These are phyloP conservation scores for Neurospora hispaniola DNA, from an alignment of 495 filamentous ascomycete genomes.

Conservation along the genomic window DNA sequence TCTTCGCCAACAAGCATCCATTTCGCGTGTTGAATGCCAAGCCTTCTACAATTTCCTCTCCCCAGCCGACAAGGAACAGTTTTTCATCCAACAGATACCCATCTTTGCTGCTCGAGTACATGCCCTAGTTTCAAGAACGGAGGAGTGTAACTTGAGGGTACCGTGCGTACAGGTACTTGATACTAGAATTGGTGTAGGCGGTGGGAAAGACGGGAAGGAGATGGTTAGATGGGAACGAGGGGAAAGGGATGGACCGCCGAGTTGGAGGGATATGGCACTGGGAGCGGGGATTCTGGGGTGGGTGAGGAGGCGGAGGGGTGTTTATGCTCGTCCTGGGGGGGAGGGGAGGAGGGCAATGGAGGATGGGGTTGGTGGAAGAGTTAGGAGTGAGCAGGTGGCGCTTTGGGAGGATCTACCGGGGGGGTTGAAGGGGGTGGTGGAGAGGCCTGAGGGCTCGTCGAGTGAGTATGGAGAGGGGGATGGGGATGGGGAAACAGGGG, in stretches of 20 bases:
- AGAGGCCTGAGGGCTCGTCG: not conserved
- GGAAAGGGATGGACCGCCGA: not conserved
- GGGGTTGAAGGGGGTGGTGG: not conserved
- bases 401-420: not conserved
- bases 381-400: not conserved
- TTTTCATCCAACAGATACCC: not conserved
- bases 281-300: not conserved
- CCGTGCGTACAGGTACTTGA: not conserved
- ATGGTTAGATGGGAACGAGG: not conserved
- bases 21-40: not conserved
- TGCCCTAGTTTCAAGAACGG: not conserved
- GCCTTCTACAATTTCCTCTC: not conserved
- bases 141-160: accelerated
- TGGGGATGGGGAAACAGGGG: not conserved
- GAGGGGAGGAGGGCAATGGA: not conserved
- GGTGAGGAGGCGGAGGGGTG: not conserved
- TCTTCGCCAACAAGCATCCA: not conserved
- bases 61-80: not conserved
- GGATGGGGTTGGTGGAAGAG: not conserved
- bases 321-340: not conserved
- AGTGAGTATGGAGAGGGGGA: not conserved
- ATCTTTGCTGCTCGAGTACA: not conserved
- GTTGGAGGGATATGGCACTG: not conserved
- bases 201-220: not conserved
- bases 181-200: not conserved